Percentiles rank a stretch among this genome's conserved stretches.
phyloP scores from a whole-genome alignment of 306 rosid species.

The Trichosanthes cucumerina region DNA sequence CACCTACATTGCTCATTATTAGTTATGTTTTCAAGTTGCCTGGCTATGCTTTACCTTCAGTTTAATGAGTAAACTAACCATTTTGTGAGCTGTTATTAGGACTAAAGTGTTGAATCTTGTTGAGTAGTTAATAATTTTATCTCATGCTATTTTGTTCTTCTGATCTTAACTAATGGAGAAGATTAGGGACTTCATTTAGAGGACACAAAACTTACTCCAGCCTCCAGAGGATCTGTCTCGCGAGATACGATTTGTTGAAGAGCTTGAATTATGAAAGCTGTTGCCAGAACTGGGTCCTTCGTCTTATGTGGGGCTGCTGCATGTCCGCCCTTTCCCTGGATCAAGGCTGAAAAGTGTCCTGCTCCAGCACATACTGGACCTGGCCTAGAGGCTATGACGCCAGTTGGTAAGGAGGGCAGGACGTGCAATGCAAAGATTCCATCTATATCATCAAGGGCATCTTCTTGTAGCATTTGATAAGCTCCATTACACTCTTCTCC shows the following conservation, averaged over 20 bases:
- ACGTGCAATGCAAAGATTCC: slow-evolving; percentile 32
- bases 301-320: slow-evolving; percentile 28
- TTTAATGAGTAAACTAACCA: neutral
- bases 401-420: slow-evolving; percentile 18
- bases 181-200: neutral
- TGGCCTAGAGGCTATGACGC: slow-evolving; percentile 32
- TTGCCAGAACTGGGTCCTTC: slow-evolving; percentile 30
- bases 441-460: slow-evolving; percentile 15
- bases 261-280: slow-evolving; percentile 27
- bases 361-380: slow-evolving; percentile 27
- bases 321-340: slow-evolving; percentile 36
- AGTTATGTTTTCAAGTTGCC: neutral
- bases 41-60: neutral
- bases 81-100: neutral
- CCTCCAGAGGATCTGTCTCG: slow-evolving; percentile 31
- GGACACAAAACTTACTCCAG: slow-evolving; percentile 14
- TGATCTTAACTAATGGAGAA: neutral
- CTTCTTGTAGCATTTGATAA: slow-evolving; percentile 26
- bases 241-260: slow-evolving; percentile 37
- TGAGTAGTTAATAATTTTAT: neutral
- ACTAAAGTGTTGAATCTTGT: neutral
- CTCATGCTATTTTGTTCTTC: neutral
- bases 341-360: slow-evolving; percentile 22
- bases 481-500: slow-evolving; percentile 41
- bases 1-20: slow-evolving; percentile 20